A percentile compares a stretch with the other conserved stretches of the same genome.
These are phyloP conservation scores for Tylopilus orsonianus DNA, from an alignment of 1,284 basidiomycete genomes.

Conservation along the genomic window DNA sequence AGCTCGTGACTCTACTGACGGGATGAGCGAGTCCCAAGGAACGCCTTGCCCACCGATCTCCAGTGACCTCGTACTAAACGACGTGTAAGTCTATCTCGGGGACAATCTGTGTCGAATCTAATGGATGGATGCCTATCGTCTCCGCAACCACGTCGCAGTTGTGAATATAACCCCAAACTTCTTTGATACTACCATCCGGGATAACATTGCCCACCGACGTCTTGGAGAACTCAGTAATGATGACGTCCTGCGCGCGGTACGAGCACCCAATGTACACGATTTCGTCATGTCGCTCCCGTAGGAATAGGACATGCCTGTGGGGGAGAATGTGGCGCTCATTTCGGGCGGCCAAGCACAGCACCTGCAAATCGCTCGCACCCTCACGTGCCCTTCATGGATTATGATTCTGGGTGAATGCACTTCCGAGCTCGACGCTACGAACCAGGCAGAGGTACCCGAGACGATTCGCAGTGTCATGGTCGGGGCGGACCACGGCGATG, in stretches of 20 bases:
- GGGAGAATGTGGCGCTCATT: slow-evolving; percentile 85
- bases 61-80: slow-evolving; percentile 66
- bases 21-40: slow-evolving; percentile 71
- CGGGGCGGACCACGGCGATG: too few relatives aligned
- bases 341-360: slow-evolving; percentile 96
- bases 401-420: slow-evolving; percentile 97
- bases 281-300: slow-evolving; percentile 80
- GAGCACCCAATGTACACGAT: slow-evolving; percentile 80
- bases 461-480: slow-evolving; percentile 76
- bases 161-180: slow-evolving; percentile 85
- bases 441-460: slow-evolving; percentile 78
- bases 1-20: slow-evolving; percentile 60
- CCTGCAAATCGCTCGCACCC: slow-evolving; percentile 87
- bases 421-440: slow-evolving; percentile 82
- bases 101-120: slow-evolving; percentile 57
- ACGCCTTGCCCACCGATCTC: slow-evolving; percentile 64
- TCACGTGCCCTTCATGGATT: slow-evolving; percentile 70
- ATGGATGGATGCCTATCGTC: slow-evolving; percentile 63
- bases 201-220: slow-evolving; percentile 85
- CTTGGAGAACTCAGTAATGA: slow-evolving; percentile 37
- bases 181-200: slow-evolving; percentile 81
- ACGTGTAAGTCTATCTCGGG: slow-evolving; percentile 76
- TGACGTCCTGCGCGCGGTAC: slow-evolving; percentile 70
- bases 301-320: slow-evolving; percentile 84
- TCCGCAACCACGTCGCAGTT: slow-evolving; percentile 82